Percentiles rank a stretch among this genome's conserved stretches.
Evolutionary conservation across 495 filamentous ascomycete species (phyloP).

Genomic region (Lasiosphaeria miniovina): DNA sequence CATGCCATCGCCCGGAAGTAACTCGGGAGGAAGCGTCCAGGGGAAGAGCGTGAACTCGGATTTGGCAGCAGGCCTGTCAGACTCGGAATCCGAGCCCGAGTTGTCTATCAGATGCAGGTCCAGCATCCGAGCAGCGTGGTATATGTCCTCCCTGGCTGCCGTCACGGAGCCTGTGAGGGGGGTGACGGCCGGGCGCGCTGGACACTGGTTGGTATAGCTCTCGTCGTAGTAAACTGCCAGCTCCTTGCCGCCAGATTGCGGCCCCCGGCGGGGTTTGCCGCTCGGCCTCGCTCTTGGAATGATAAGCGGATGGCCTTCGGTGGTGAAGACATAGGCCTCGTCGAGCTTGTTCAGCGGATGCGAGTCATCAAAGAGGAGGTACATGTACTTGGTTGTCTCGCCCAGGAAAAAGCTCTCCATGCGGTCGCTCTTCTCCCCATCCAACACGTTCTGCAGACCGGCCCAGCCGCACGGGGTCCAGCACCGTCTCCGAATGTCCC

Average conservation of each 20-base stretch:
- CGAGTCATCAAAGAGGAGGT: constrained; percentile 76
- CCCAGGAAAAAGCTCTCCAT: constrained; percentile 99
- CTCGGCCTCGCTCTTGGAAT: constrained; percentile 55
- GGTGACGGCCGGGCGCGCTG: constrained; percentile 51
- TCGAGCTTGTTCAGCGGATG: constrained; percentile 88
- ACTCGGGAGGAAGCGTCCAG: constrained; percentile 77
- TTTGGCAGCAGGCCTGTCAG: constrained; percentile 41
- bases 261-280: constrained; percentile 17
- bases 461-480: constrained; percentile 96
- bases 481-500: constrained; percentile 84
- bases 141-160: constrained; percentile 81
- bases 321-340: constrained; percentile 87
- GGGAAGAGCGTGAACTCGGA: constrained; percentile 77
- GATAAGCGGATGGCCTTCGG: constrained; percentile 90
- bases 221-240: constrained; percentile 33
- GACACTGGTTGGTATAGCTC: constrained; percentile 55
- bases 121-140: constrained; percentile 84
- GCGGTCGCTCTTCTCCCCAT: constrained; percentile 83
- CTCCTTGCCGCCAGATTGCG: constrained; percentile 17
- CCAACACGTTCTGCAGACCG: constrained; percentile 87
- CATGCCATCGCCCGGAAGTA: constrained; percentile 70
- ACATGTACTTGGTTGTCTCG: constrained; percentile 93
- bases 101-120: constrained; percentile 66
- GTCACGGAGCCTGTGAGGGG: constrained; percentile 73
- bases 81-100: constrained; percentile 29